A percentile compares a stretch with the other conserved stretches of the same genome.
Conservation (phyloP, 805 yeast genomes). For the Yamadazyma akitaensis region DNA sequence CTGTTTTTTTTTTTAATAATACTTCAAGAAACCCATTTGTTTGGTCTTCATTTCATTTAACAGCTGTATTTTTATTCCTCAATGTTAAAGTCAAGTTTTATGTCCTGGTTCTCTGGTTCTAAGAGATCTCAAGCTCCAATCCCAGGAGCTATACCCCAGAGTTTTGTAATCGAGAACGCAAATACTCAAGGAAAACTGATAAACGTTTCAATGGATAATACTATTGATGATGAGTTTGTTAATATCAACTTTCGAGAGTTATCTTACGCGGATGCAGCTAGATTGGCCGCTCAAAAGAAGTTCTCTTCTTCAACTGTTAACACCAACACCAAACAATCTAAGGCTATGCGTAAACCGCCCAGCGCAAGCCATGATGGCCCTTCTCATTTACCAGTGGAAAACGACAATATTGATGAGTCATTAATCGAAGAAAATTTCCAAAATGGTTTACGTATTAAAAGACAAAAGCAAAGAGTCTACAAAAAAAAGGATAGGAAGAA, state of each 20-base stretch:
- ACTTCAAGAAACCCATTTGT: neutral
- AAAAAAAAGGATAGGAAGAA: slow-evolving; percentile 9
- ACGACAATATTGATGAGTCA: neutral
- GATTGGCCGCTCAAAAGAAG: neutral
- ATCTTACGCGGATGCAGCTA: slow-evolving; percentile 45
- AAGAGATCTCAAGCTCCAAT: neutral
- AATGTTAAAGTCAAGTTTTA: slow-evolving; percentile 18
- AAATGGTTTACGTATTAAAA: slow-evolving; percentile 17
- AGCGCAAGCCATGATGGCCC: neutral
- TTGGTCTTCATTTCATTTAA: neutral
- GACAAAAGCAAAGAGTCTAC: slow-evolving; percentile 6
- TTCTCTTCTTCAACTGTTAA: neutral
- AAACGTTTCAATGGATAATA: slow-evolving; percentile 34
- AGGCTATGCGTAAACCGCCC: neutral
- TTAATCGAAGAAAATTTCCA: neutral
- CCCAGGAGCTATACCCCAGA: slow-evolving; percentile 20
- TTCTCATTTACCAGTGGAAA: neutral
- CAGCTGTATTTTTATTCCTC: neutral
- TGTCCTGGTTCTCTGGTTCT: slow-evolving; percentile 11
- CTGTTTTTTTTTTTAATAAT: neutral
- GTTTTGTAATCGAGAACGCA: slow-evolving; percentile 25
- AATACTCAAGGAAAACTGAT: slow-evolving; percentile 22
- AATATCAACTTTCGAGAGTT: slow-evolving; percentile 34
- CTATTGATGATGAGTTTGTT: slow-evolving; percentile 27
- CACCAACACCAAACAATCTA: neutral